Evolutionary conservation across 176 grass and related monocot genomes (phyloP), one percentile per base, ranked within the genome.

Genomic region (Rhipidocladum racemiflorum): DNA sequence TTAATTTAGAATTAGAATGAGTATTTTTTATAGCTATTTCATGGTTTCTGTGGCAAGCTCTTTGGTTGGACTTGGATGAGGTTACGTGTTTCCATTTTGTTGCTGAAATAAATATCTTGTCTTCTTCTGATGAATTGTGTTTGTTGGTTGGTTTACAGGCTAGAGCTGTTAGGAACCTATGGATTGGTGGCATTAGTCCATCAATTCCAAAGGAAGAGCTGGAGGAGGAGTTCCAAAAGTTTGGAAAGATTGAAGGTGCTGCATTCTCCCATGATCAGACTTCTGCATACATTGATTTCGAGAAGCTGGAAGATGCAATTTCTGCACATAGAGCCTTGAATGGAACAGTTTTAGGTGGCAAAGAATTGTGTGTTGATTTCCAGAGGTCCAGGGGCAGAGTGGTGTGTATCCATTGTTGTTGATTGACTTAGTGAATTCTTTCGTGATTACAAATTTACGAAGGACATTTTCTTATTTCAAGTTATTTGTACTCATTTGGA

Each of bases 281-380:
- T 74, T 82, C 92, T 1, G 91, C 92, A 0, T 87, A 91, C 27
- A 73, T 99, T 65, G 96, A 95, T 77, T 99, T 90, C 20, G 83
- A 79, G 65, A 93, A 89, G 61, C 84, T 90, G 40, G 92, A 99
- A 72, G 92, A 95, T 74, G 96, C 96, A 27, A 99, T 99, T 84
- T 89, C 90, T 46, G 96, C 92, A 80, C 96, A 93, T 68, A 90
- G 90, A 81, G 72, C 78, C 54, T 82, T 99, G 89, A 95, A 99
- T 61, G 89, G 90, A 69, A 87, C 79, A 83, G 61, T 46, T 77
- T 76, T 99, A 39, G 89, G 90, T 61, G 96, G 91, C 48, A 76
- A 88, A 29, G 86, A 91, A 82, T 74, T 99, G 45, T 94, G 93
- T 93, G 93, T 99, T 32, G 96, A 99, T 88, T 99, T 93, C 89